Conservation (phyloP, 805 yeast genomes). For the Teunomyces aglyptinius region DNA sequence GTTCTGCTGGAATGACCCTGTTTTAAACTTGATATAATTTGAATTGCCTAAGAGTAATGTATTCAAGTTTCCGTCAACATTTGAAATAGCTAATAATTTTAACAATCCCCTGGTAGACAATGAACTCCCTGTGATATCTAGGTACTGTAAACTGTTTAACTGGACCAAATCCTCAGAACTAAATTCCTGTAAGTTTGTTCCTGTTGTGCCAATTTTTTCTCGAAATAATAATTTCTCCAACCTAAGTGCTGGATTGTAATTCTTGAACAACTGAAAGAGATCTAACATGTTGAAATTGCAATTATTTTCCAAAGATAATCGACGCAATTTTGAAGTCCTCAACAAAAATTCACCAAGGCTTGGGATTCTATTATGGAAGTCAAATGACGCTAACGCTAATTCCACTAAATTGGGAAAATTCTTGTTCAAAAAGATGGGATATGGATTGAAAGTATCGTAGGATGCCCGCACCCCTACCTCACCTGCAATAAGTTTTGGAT, state of each 20-base stretch:
- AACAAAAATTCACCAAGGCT: conserved; percentile 27
- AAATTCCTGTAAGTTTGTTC: conserved; percentile 28
- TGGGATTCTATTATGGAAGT: conserved; percentile 26
- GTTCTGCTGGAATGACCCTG: conserved; percentile 9
- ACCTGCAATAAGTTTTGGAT: conserved; percentile 20
- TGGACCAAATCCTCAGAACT: conserved; percentile 20
- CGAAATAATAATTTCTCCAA: conserved; percentile 29
- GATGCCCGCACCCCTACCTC: conserved; percentile 10
- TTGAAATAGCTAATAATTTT: conserved; percentile 10
- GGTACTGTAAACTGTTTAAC: conserved; percentile 18
- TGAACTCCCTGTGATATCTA: conserved; percentile 27
- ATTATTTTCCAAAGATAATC: conserved; percentile 34
- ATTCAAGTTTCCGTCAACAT: background rate
- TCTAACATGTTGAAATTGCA: conserved; percentile 23
- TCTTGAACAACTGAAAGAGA: conserved; percentile 27
- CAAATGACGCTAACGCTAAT: conserved; percentile 30
- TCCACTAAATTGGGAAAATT: conserved; percentile 23
- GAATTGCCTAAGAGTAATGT: conserved; percentile 12
- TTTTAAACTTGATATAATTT: conserved; percentile 12
- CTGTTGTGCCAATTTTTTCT: conserved; percentile 20
- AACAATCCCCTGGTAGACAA: conserved; percentile 12
- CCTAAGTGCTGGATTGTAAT: conserved; percentile 26
- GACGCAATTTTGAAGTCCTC: conserved; percentile 14
- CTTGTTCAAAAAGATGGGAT: conserved; percentile 22
- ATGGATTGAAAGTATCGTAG: conserved; percentile 20